Evolutionary conservation across 1,284 basidiomycete species (phyloP).

Genomic region (Pascua sp.): DNA sequence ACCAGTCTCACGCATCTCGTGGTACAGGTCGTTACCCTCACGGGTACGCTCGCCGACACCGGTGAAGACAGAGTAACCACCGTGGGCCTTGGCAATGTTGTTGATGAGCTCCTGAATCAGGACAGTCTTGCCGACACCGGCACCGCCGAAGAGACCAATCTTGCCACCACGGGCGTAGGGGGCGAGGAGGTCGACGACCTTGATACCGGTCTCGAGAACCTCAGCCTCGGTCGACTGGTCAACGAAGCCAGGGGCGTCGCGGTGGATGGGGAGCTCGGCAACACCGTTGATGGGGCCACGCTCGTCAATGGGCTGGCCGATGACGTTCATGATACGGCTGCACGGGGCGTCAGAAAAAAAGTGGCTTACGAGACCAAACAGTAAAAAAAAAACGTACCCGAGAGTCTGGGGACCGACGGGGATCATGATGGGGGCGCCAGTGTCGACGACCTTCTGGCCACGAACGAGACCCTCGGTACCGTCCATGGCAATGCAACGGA

Average conservation of each 20-base stretch:
- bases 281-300: slow-evolving; percentile 97
- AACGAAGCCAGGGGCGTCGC: slow-evolving; percentile 92
- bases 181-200: slow-evolving; percentile 98
- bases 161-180: slow-evolving; percentile 99
- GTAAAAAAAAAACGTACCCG: slow-evolving; percentile 52
- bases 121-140: slow-evolving; percentile 99
- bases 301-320: slow-evolving; percentile 99
- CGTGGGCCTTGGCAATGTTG: slow-evolving; percentile 99
- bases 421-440: slow-evolving; percentile 91
- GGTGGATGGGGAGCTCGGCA: slow-evolving; percentile 86
- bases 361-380: neutral
- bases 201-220: slow-evolving; percentile 99
- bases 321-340: slow-evolving; percentile 98
- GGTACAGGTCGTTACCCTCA: slow-evolving; percentile 99
- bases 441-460: slow-evolving; percentile 95
- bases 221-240: slow-evolving; percentile 98
- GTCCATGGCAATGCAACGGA: slow-evolving; percentile 96
- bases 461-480: slow-evolving; percentile 99
- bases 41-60: slow-evolving; percentile 97
- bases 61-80: slow-evolving; percentile 99
- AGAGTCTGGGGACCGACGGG: slow-evolving; percentile 91
- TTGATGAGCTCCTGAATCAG: slow-evolving; percentile 97
- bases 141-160: slow-evolving; percentile 99
- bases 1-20: slow-evolving; percentile 99
- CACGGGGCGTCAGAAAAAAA: slow-evolving; percentile 8